Conservation (phyloP, 2,329 filamentous ascomycete genomes). For the Neofusicoccum parvum region DNA sequence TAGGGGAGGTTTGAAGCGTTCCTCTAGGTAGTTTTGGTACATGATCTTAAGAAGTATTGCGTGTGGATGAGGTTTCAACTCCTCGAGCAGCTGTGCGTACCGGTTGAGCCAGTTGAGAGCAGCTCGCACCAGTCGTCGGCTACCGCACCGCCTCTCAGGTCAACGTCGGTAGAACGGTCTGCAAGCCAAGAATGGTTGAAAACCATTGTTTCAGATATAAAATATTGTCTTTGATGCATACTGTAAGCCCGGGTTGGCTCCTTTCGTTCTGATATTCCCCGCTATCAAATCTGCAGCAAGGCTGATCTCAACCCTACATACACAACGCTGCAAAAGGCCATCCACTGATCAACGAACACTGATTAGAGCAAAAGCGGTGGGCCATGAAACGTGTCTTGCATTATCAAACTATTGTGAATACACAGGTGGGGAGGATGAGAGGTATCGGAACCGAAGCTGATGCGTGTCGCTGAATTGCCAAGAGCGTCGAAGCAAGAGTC, state of each 20-base stretch:
- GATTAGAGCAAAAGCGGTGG: not conserved
- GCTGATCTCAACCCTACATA: not conserved
- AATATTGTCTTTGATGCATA: too few relatives aligned
- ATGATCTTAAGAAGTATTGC: too few relatives aligned
- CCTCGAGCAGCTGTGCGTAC: too few relatives aligned
- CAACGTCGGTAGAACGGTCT: not conserved
- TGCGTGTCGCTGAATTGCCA: slow-evolving; percentile 2
- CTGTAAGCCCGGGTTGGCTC: not conserved
- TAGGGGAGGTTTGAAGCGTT: too few relatives aligned
- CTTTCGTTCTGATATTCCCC: not conserved
- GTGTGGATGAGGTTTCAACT: too few relatives aligned
- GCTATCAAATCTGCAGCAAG: not conserved
- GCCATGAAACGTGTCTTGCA: slow-evolving; percentile 7
- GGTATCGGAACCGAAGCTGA: slow-evolving; percentile 9
- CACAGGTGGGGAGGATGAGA: slow-evolving; percentile 1
- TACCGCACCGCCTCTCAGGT: not conserved
- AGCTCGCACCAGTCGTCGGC: too few relatives aligned
- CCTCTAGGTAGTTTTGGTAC: too few relatives aligned
- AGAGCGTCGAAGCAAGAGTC: not conserved
- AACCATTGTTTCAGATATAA: too few relatives aligned
- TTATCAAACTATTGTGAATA: slow-evolving; percentile 16
- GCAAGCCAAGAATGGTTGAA: not conserved
- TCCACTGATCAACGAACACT: not conserved
- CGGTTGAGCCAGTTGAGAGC: too few relatives aligned
- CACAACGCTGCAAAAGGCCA: not conserved